A percentile compares a stretch with the other conserved stretches of the same genome.
Evolutionary conservation across 176 grass and related monocot species (phyloP).

Genomic region (Carex kokanica): DNA sequence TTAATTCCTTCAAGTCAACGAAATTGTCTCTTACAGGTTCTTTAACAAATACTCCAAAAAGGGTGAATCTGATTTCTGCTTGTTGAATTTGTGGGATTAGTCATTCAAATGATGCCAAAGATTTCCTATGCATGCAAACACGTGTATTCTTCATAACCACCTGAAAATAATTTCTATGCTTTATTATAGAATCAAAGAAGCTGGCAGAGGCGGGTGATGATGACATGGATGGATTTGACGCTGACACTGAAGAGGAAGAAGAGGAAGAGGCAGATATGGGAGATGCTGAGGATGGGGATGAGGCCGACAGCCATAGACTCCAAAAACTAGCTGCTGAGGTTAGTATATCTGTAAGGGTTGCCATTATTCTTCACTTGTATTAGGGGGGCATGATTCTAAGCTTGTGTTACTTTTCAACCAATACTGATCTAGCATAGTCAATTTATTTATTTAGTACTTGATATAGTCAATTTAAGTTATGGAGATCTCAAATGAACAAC

Average conservation of each 20-base stretch:
- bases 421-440: not conserved
- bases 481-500: not conserved
- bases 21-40: not conserved
- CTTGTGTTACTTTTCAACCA: not conserved
- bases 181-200: constrained; percentile 58
- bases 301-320: constrained; percentile 61
- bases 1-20: not conserved
- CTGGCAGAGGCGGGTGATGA: constrained; percentile 42
- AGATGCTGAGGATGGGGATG: constrained; percentile 74
- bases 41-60: not conserved
- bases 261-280: constrained; percentile 78
- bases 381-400: not conserved
- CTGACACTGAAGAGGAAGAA: constrained; percentile 66
- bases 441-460: not conserved
- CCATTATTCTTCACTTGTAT: not conserved
- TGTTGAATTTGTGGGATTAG: not conserved
- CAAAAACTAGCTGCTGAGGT: constrained; percentile 82
- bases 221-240: constrained; percentile 81
- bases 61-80: not conserved
- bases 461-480: not conserved
- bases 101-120: not conserved
- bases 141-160: not conserved
- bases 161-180: not conserved
- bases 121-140: not conserved
- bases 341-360: constrained; percentile 14